Evolutionary conservation across 2,329 filamentous ascomycete species (phyloP).

Genomic region (Fusarium azukiicola): DNA sequence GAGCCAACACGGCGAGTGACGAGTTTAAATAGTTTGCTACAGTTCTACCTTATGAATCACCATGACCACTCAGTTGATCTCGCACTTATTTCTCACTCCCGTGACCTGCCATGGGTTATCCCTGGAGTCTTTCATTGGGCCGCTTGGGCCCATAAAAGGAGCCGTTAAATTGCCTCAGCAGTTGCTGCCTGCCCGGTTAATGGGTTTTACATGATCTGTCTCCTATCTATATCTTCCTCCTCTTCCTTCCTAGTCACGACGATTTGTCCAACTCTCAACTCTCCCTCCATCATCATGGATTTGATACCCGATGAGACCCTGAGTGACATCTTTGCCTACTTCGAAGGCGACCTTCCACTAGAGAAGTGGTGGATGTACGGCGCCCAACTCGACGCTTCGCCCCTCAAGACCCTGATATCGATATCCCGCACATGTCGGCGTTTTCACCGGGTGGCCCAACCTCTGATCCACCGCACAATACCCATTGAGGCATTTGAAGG

Average conservation of each 20-base stretch:
- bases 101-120: not conserved
- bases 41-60: constrained; percentile 1
- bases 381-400: not conserved
- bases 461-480: not conserved
- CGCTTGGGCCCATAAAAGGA: not conserved
- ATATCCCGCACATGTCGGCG: not conserved
- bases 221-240: not conserved
- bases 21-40: not conserved
- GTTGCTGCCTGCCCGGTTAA: not conserved
- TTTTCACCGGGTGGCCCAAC: not conserved
- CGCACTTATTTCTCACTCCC: not conserved
- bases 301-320: not conserved
- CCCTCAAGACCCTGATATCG: not conserved
- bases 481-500: not conserved
- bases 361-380: constrained; percentile 14
- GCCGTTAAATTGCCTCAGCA: not conserved
- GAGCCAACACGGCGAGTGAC: not conserved
- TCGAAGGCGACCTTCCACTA: not conserved
- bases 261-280: not conserved
- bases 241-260: not conserved
- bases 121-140: not conserved
- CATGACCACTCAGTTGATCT: not conserved
- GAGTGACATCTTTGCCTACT: not conserved
- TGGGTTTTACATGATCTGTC: not conserved
- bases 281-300: not conserved